Conservation (phyloP, 306 rosid species). For the Ochetophila trinervis region DNA sequence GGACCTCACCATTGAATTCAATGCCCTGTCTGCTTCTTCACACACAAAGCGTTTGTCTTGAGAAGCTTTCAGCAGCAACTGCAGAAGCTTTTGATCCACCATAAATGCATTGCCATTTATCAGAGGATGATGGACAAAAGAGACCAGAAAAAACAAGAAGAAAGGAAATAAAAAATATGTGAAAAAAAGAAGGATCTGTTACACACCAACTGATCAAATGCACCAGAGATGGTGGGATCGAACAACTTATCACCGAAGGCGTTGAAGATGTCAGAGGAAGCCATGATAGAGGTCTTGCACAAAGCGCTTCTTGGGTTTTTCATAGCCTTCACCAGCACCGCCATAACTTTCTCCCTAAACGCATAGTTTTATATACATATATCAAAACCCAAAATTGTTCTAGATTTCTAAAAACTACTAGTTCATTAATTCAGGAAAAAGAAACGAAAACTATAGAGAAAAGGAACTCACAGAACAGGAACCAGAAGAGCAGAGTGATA, state of each 20-base stretch:
- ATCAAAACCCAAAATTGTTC: constrained; percentile 10
- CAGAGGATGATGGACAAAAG: not conserved
- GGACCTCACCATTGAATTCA: constrained; percentile 54
- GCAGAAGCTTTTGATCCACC: constrained; percentile 56
- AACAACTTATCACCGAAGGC: constrained; percentile 72
- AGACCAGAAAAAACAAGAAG: not conserved
- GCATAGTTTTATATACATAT: constrained; percentile 10
- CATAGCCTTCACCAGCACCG: constrained; percentile 75
- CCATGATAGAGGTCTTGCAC: constrained; percentile 93
- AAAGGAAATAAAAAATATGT: not conserved
- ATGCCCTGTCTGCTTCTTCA: constrained; percentile 86
- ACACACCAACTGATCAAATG: constrained; percentile 74
- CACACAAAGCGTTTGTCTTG: constrained; percentile 91
- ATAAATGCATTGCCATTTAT: constrained; percentile 9
- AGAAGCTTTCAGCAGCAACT: constrained; percentile 76
- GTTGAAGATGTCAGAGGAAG: constrained; percentile 70
- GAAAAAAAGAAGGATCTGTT: not conserved
- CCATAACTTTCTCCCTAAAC: constrained; percentile 57
- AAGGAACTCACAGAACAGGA: constrained; percentile 36
- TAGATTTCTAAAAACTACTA: not conserved
- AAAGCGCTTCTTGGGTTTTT: constrained; percentile 92
- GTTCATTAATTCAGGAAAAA: not conserved
- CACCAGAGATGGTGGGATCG: constrained; percentile 48
- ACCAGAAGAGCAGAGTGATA: constrained; percentile 53
- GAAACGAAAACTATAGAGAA: not conserved